Conservation (phyloP, 805 yeast genomes). For the Debaryomyces maramus region DNA sequence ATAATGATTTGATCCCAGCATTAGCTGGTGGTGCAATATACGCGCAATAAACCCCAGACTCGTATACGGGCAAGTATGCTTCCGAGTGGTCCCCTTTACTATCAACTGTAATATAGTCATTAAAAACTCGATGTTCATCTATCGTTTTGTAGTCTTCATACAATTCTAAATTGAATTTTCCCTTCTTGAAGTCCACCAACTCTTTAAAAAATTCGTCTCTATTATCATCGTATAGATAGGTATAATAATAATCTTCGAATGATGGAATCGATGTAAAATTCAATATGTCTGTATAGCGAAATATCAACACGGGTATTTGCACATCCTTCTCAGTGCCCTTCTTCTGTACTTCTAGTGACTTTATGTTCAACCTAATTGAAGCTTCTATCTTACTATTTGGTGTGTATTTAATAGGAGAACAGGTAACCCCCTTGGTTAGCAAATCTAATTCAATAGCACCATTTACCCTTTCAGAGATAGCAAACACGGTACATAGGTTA, state of each 20-base stretch:
- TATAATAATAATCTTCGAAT: slow-evolving; percentile 11
- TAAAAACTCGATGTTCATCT: slow-evolving; percentile 8
- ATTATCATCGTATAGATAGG: slow-evolving; percentile 6
- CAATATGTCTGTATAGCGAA: slow-evolving; percentile 22
- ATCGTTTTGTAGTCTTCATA: slow-evolving; percentile 2
- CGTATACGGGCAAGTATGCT: slow-evolving; percentile 14
- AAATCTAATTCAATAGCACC: background rate
- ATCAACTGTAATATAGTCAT: slow-evolving; percentile 9
- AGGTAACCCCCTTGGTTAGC: slow-evolving; percentile 3
- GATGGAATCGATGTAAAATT: slow-evolving; percentile 21
- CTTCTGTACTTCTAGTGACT: background rate
- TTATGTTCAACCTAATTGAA: background rate
- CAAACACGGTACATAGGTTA: background rate
- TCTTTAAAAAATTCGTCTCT: slow-evolving; percentile 10
- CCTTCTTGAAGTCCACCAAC: slow-evolving; percentile 14
- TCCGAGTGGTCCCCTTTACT: slow-evolving; percentile 8
- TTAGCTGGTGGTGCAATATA: slow-evolving; percentile 26
- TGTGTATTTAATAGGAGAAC: slow-evolving; percentile 6
- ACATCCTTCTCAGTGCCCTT: slow-evolving; percentile 4
- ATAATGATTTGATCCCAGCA: slow-evolving; percentile 9
- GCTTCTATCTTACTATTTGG: slow-evolving; percentile 2
- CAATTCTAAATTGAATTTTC: slow-evolving; percentile 14
- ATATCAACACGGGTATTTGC: slow-evolving; percentile 24
- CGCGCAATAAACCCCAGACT: slow-evolving; percentile 32
- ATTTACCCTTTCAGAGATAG: background rate